These are phyloP conservation scores for Hapsidospora chrysogenum DNA, from an alignment of 495 filamentous ascomycete species.

Conservation along the genomic window DNA sequence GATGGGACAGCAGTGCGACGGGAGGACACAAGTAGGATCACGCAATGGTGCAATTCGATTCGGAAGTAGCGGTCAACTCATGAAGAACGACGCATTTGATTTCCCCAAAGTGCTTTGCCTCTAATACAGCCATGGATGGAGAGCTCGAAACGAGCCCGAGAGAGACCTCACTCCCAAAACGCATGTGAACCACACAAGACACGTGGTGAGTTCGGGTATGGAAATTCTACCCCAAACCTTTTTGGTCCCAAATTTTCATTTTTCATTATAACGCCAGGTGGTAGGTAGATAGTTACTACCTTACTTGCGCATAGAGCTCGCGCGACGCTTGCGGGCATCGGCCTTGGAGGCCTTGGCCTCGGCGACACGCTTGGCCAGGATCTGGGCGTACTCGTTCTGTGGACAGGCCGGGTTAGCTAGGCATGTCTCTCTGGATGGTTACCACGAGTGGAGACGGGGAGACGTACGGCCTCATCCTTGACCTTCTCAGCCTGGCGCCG, in stretches of 20 bases:
- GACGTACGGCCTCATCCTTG: conserved; percentile 95
- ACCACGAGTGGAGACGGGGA: conserved; percentile 7
- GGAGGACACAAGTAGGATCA: no score
- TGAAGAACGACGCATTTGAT: conserved; percentile 4
- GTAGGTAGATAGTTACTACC: no score
- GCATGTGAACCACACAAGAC: conserved; percentile 1
- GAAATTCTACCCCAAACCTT: not conserved
- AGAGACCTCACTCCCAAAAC: conserved; percentile 2
- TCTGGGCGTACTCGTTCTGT: conserved; percentile 79
- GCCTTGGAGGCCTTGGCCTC: conserved; percentile 86
- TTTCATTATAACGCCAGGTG: conserved; percentile 22
- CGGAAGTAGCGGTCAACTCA: no score
- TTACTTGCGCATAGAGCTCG: conserved; percentile 92
- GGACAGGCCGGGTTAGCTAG: no score
- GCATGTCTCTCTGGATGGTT: no score
- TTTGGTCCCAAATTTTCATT: not conserved
- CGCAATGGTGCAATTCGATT: no score
- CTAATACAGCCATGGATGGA: conserved; percentile 3
- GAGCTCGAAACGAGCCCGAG: not conserved
- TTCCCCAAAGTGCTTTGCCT: not conserved
- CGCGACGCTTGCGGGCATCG: conserved; percentile 86
- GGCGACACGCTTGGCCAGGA: conserved; percentile 85
- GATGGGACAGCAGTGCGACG: no score
- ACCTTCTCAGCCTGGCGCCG: conserved; percentile 82
- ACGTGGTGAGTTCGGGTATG: conserved; percentile 1